Evolutionary conservation across 768 basidiomycete genomes (phyloP), one percentile per base, ranked within the genome.

Genomic region (Leccinum uliginosum): DNA sequence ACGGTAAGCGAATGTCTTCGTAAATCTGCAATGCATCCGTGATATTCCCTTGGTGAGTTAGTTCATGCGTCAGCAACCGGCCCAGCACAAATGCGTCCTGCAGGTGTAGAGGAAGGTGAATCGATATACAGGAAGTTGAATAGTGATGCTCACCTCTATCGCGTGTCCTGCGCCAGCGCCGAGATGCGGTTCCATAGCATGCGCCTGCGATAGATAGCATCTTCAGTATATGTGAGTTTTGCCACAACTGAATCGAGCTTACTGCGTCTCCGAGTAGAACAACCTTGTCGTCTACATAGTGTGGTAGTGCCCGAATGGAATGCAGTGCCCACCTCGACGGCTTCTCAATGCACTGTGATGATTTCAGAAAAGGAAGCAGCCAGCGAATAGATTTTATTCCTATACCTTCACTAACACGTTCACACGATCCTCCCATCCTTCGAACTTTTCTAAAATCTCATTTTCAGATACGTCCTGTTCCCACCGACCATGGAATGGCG

Each of bases 211-310:
- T n/a, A 4, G 40, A 40, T n/a, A 4, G 10, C 11, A 38, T 19
- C 46, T 29, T 63, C 54, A 59, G 32, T 48, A 21, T 7, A 44
- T 23, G 49, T 17, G 47, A 29, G 2, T 8, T 17, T 17, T 17
- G 3, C 46, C 24, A n/a, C 15, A 47, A 27, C 24, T 6, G 6
- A 26, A 27, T 10, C 4, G 43, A 55, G n/a, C 64, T 71, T 58
- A 78, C 77, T 6, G 82, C 75, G 57, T 83, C 82, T 23, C 81
- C 83, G 3, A 78, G 63, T 11, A 84, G 66, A 7, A 74, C 76
- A 4, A 82, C 75, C 3, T 68, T 66, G 12, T 72, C 74, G 19
- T 64, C 62, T 1, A 74, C 74, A 58, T 73, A 81, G 7, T 67
- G 66, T 0, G 75, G 71, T 14, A 83, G 63, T 6, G 72, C 71